Conservation (phyloP, 1,139 yeast genomes). For the Yamadazyma triangularis region DNA sequence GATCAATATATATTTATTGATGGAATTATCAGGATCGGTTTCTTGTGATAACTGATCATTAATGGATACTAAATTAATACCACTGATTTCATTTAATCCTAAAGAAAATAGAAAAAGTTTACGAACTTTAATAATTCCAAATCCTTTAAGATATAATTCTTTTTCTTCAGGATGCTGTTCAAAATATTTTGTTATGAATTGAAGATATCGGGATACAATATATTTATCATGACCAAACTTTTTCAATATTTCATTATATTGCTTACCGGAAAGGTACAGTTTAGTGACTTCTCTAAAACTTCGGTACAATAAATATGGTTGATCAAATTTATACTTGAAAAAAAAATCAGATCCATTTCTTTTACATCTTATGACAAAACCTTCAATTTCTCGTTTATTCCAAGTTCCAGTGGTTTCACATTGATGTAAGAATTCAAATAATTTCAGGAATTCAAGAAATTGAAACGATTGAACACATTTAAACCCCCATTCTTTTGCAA, state of each 20-base stretch:
- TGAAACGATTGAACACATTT: constrained; percentile 45
- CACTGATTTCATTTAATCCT: constrained; percentile 22
- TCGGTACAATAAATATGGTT: constrained; percentile 88
- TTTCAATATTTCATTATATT: constrained; percentile 38
- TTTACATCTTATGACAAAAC: constrained; percentile 80
- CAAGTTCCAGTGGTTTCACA: constrained; percentile 69
- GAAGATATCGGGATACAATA: constrained; percentile 64
- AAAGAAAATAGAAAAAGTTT: constrained; percentile 51
- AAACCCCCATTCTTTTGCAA: constrained; percentile 76
- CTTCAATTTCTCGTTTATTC: constrained; percentile 75
- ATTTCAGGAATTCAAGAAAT: constrained; percentile 30
- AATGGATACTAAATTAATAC: constrained; percentile 26
- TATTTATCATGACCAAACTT: constrained; percentile 45
- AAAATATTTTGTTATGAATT: constrained; percentile 57
- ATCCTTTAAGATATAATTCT: constrained; percentile 48
- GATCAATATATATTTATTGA: constrained; percentile 54
- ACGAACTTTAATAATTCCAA: constrained; percentile 73
- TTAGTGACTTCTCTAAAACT: constrained; percentile 87
- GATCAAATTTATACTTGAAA: constrained; percentile 92
- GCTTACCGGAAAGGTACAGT: constrained; percentile 40
- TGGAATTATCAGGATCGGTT: constrained; percentile 6
- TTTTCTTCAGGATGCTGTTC: constrained; percentile 40
- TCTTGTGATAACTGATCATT: constrained; percentile 17
- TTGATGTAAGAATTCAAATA: constrained; percentile 50
- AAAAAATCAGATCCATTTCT: constrained; percentile 41